phyloP scores from a whole-genome alignment of 1,284 basidiomycete genomes.

The Microbotryum violaceum region DNA sequence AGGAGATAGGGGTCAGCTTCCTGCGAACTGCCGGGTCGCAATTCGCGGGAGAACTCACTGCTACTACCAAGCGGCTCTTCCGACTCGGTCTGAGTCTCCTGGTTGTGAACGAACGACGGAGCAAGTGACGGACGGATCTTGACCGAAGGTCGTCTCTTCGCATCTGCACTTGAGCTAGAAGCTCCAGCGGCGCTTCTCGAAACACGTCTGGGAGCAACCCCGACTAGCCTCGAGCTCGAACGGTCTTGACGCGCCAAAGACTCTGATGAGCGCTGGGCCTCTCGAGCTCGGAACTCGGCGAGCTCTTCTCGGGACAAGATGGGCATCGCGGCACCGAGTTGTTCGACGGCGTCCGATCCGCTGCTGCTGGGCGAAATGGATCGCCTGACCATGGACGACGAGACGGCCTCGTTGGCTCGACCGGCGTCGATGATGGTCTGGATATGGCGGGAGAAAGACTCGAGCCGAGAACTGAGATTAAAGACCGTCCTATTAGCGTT shows the following conservation, averaged over 20 bases:
- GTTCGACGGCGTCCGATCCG: no score
- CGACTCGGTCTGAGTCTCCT: no score
- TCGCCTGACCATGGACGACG: no score
- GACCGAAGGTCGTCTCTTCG: background rate
- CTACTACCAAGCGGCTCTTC: no score
- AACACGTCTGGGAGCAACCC: no score
- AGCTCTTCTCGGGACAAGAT: slow-evolving; percentile 1
- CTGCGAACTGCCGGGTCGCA: no score
- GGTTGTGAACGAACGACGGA: background rate
- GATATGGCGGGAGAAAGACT: slow-evolving; percentile 7
- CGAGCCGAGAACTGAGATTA: slow-evolving; percentile 5
- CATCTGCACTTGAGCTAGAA: no score
- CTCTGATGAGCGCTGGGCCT: background rate
- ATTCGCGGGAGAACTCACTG: no score
- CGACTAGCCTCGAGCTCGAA: no score
- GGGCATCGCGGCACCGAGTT: background rate
- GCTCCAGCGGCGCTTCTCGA: no score
- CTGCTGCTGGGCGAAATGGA: no score
- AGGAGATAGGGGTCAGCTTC: no score
- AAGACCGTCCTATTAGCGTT: background rate
- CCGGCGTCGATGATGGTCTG: slow-evolving; percentile 13
- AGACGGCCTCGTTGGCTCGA: background rate
- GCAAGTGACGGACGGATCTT: slow-evolving; percentile 5
- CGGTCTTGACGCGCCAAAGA: background rate
- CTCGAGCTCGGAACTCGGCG: background rate